These are phyloP conservation scores for Entomortierella lignicola DNA, from an alignment of 192 early-diverging fungal species.

Conservation along the genomic window DNA sequence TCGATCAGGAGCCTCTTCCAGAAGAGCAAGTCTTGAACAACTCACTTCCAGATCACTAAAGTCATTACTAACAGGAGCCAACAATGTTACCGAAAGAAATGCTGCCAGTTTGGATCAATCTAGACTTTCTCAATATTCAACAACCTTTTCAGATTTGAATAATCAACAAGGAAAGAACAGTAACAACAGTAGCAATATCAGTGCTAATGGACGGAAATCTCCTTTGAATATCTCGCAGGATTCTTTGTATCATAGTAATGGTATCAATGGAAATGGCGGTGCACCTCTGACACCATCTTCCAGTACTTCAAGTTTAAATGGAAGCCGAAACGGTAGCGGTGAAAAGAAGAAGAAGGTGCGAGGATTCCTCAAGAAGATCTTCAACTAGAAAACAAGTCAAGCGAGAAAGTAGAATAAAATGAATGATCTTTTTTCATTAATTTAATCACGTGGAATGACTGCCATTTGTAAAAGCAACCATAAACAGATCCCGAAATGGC, in stretches of 20 bases:
- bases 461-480: too few relatives aligned
- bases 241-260: slow-evolving; percentile 12
- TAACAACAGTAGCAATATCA: slow-evolving; percentile 3
- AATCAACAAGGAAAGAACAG: too few relatives aligned
- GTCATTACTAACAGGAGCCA: slow-evolving; percentile 32
- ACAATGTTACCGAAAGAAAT: slow-evolving; percentile 6
- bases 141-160: slow-evolving; percentile 1
- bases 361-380: slow-evolving; percentile 51
- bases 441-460: too few relatives aligned
- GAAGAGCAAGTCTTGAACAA: slow-evolving; percentile 35
- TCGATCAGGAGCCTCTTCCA: slow-evolving; percentile 34
- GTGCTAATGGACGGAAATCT: slow-evolving; percentile 1
- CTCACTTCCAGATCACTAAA: slow-evolving; percentile 33
- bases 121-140: slow-evolving; percentile 15
- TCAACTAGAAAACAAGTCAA: slow-evolving; percentile 20
- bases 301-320: slow-evolving; percentile 9
- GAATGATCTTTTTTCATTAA: too few relatives aligned
- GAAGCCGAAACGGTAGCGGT: slow-evolving; percentile 18
- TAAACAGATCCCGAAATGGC: too few relatives aligned
- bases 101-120: slow-evolving; percentile 21
- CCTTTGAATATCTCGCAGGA: slow-evolving; percentile 20
- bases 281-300: slow-evolving; percentile 18
- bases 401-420: too few relatives aligned
- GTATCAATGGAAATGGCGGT: background rate
- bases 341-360: slow-evolving; percentile 52